Evolutionary conservation across 306 rosid species (phyloP).

Genomic region (Gastrolobium villosum): DNA sequence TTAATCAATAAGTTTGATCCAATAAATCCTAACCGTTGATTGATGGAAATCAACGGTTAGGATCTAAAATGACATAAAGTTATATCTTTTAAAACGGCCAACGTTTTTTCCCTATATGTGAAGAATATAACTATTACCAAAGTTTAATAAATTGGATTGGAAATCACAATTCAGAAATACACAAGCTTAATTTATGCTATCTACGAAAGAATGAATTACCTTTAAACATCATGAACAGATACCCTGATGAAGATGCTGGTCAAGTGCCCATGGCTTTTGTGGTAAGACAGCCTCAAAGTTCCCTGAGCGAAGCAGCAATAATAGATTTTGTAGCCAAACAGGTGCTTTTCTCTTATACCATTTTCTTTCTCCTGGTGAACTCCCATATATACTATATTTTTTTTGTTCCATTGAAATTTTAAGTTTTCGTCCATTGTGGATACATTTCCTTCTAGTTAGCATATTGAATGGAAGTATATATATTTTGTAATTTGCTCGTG

Average conservation of each 20-base stretch:
- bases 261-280: conserved; percentile 78
- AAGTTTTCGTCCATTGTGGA: background rate
- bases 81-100: no score
- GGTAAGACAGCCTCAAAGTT: conserved; percentile 57
- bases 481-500: conserved; percentile 1
- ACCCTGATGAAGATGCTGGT: conserved; percentile 81
- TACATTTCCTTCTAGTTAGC: background rate
- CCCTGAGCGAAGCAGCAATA: conserved; percentile 51
- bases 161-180: background rate
- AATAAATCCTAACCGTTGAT: no score
- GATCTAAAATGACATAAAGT: no score
- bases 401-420: background rate
- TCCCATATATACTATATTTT: no score
- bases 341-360: conserved; percentile 47
- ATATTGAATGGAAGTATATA: background rate
- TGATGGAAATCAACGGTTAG: no score
- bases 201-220: background rate
- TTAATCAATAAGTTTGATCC: no score
- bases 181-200: no score
- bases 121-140: no score
- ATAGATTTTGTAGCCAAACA: conserved; percentile 65
- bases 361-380: background rate
- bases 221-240: conserved; percentile 49
- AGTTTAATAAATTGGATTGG: background rate
- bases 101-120: no score